phyloP scores from a whole-genome alignment of 2,329 filamentous ascomycete genomes.

The Exophiala bonariae region DNA sequence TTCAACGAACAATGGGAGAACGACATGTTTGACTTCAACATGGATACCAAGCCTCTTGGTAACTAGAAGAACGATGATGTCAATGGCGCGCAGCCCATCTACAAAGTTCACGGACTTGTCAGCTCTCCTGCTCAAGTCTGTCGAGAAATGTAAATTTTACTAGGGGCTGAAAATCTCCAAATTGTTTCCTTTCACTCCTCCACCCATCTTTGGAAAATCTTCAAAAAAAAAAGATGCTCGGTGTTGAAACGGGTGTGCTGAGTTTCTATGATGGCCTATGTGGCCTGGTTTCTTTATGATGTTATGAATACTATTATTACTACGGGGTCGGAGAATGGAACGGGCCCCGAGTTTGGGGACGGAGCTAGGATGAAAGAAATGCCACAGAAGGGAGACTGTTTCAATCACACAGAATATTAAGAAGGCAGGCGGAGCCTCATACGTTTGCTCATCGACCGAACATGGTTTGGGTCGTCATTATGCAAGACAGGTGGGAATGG shows the following conservation, averaged over 20 bases:
- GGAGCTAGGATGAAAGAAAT: neutral
- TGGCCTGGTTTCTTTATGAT: conserved; percentile 6
- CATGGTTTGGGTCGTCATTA: too few species aligned
- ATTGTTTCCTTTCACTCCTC: conserved; percentile 18
- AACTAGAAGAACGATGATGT: conserved; percentile 7
- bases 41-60: conserved; percentile 15
- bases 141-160: conserved; percentile 1
- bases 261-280: neutral
- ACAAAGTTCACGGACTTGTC: too few species aligned
- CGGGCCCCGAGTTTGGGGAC: neutral
- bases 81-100: too few species aligned
- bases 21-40: conserved; percentile 24
- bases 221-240: conserved; percentile 19
- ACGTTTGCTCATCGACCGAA: too few species aligned
- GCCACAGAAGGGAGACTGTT: neutral
- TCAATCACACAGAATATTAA: neutral
- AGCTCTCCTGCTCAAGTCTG: neutral
- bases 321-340: neutral
- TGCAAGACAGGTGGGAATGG: too few species aligned
- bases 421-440: too few species aligned
- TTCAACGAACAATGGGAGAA: conserved; percentile 19
- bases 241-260: conserved; percentile 17
- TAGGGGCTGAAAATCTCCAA: neutral
- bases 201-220: conserved; percentile 18
- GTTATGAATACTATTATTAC: conserved; percentile 9